Percentiles rank a stretch among this genome's conserved stretches.
phyloP scores from a whole-genome alignment of 768 basidiomycete genomes.

The Pleurotus sapidus region DNA sequence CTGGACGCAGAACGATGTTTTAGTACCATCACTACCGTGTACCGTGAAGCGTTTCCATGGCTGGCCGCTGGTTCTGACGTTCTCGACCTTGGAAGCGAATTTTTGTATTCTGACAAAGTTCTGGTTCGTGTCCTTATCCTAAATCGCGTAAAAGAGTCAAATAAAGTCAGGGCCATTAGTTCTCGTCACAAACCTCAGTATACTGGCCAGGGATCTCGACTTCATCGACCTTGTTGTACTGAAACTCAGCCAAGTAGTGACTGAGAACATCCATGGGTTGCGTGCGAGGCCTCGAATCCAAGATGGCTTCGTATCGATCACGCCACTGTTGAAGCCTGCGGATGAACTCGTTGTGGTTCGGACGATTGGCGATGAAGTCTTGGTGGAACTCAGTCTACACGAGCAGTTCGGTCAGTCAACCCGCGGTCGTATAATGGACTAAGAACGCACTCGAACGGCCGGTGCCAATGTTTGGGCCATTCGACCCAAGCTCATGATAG shows the following conservation, averaged over 20 bases:
- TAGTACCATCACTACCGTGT: conserved; percentile 88
- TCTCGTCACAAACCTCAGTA: conserved; percentile 65
- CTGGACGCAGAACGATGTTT: conserved; percentile 88
- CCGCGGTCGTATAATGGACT: neutral
- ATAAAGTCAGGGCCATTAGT: too few species aligned
- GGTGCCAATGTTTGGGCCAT: conserved; percentile 59
- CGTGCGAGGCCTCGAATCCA: conserved; percentile 79
- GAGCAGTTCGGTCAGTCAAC: neutral
- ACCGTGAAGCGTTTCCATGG: conserved; percentile 91
- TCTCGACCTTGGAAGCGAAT: conserved; percentile 88
- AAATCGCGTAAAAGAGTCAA: neutral
- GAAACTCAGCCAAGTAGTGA: conserved; percentile 96
- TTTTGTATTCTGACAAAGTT: conserved; percentile 89
- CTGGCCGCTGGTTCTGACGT: conserved; percentile 80
- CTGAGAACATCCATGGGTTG: conserved; percentile 86
- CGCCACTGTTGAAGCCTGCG: conserved; percentile 89
- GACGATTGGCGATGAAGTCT: conserved; percentile 81
- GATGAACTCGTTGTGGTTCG: conserved; percentile 84
- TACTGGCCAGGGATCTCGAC: conserved; percentile 99
- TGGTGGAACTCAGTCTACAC: conserved; percentile 83
- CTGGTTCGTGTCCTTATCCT: conserved; percentile 95
- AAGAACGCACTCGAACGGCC: conserved; percentile 49
- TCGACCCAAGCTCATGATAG: conserved; percentile 53
- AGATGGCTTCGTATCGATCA: conserved; percentile 79
- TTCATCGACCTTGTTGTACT: conserved; percentile 95